Conservation (phyloP, 2,329 filamentous ascomycete genomes). For the Ophiobolus disseminans region DNA sequence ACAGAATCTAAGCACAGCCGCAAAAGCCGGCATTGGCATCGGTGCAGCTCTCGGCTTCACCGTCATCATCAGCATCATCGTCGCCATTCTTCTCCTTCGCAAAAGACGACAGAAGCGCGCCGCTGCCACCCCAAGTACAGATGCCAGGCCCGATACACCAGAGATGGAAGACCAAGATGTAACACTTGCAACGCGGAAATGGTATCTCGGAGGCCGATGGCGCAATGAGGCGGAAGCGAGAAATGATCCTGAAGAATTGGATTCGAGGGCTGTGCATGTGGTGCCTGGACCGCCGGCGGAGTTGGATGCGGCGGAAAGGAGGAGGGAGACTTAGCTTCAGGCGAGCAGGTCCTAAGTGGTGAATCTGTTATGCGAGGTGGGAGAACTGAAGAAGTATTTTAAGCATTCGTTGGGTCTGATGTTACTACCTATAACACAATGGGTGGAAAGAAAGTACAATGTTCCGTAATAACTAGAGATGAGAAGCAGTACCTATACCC, state of each 20-base stretch:
- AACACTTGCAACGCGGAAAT: neutral
- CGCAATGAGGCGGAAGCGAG: neutral
- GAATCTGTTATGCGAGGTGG: too few species aligned
- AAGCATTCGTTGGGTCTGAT: too few species aligned
- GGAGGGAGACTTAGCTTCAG: too few species aligned
- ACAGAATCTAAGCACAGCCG: too few species aligned
- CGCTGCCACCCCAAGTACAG: neutral
- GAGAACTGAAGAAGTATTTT: too few species aligned
- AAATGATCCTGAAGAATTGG: neutral
- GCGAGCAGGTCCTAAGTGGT: too few species aligned
- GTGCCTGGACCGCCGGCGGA: neutral
- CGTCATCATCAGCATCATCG: neutral
- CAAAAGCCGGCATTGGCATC: too few species aligned
- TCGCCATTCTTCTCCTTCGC: neutral
- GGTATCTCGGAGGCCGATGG: neutral
- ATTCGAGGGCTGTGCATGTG: neutral
- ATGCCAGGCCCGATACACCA: neutral
- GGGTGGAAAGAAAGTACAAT: too few species aligned
- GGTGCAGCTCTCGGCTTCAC: too few species aligned
- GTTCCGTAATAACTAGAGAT: too few species aligned
- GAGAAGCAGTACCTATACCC: too few species aligned
- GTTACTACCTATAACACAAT: too few species aligned
- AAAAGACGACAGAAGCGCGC: neutral
- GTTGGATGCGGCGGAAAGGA: neutral
- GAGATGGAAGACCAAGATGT: neutral